These are phyloP conservation scores for Dunaliella sp. DNA, from an alignment of 139 green algal genomes.

Conservation along the genomic window DNA sequence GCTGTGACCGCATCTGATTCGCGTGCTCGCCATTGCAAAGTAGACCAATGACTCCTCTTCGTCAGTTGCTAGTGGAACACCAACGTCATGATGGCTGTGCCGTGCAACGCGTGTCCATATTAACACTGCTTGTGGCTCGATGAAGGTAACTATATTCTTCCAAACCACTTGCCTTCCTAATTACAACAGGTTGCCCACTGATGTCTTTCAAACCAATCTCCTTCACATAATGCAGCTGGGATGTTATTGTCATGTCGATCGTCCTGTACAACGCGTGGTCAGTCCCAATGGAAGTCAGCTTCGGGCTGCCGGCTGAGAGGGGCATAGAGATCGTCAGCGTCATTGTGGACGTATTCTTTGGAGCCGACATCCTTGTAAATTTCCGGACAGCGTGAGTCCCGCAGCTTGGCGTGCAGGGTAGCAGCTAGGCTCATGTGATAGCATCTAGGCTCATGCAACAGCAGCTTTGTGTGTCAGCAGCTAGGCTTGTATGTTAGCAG, in stretches of 20 bases:
- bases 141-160: too few species aligned
- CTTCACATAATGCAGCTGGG: conserved; percentile 24
- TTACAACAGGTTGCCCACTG: background rate
- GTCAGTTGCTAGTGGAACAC: background rate
- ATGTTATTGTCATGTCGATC: conserved; percentile 26
- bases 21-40: too few species aligned
- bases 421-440: too few species aligned
- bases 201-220: too few species aligned
- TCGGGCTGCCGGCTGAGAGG: conserved; percentile 5
- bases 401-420: too few species aligned
- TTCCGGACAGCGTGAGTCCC: conserved; percentile 16
- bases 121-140: too few species aligned
- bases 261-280: conserved; percentile 25
- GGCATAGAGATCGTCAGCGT: background rate
- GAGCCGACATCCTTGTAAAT: conserved; percentile 20
- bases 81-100: too few species aligned
- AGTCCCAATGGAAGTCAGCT: conserved; percentile 29
- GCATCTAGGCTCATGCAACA: too few species aligned
- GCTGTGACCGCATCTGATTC: background rate
- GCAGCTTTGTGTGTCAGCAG: too few species aligned
- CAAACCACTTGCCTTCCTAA: background rate
- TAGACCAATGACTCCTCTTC: background rate
- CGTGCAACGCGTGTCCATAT: too few species aligned
- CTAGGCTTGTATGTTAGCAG: too few species aligned
- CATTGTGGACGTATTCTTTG: conserved; percentile 18